Base-by-base conservation (phyloP, 805 yeast species). In the Starmerella sirachaensis region DNA sequence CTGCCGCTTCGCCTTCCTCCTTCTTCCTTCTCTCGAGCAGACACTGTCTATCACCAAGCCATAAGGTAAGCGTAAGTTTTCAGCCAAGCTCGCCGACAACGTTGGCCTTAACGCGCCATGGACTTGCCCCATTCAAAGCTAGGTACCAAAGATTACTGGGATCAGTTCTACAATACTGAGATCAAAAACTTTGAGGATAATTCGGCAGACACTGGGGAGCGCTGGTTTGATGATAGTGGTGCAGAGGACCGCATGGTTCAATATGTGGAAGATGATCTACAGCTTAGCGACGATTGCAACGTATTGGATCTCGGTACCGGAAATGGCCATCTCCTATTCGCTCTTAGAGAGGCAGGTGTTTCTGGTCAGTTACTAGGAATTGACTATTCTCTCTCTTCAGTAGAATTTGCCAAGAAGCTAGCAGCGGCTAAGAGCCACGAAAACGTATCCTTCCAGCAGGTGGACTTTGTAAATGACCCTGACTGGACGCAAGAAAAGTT, bases 211-310 rank as follows among this genome's bases (percentile, higher is more conserved):
- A 76, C 85, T 0, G 99, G 99, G 2, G 97, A 91, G 58, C 72
- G 86, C 57, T 91, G 98, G 98, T 91, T 91, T 58, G 76, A 80
- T 48, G 98, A 91, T 52, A 78, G 81, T n/a, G 85, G 79, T 52
- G 97, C 98, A 0, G 97, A 88, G 54, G 68, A 66, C 42, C 78
- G 75, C 54, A 78, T 91, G 74, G 67, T 80, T n/a, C 72, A 73
- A 33, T 86, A 78, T 51, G 56, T 88, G 6, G 60, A 66, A 13
- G 72, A 72, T 4, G 68, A 76, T 46, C 52, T 44, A 11, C 56
- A 57, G 13, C 25, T 14, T 8, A 23, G 22, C 16, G 51, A 53
- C 12, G 33, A 46, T 18, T 42, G 45, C 17, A 58, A 60, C 1
- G 65, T 86, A 34, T 59, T 81, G 16, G 98, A 88, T 58, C 62